Evolutionary conservation across 78 protist species (phyloP).

Genomic region (Dictyostelium brefeldianum): DNA sequence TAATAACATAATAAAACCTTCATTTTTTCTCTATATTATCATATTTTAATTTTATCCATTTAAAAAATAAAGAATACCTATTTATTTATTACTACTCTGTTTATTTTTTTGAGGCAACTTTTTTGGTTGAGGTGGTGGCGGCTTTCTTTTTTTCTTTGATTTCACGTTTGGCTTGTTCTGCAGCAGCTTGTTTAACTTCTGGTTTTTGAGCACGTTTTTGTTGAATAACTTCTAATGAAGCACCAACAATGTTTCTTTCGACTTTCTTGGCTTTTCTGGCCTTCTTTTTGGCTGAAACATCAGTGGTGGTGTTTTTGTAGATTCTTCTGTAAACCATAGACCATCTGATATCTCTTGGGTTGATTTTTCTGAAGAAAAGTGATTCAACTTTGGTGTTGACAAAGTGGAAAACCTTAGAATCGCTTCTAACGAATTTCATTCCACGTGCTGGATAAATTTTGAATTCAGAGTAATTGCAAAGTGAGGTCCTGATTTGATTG

Average conservation of each 20-base stretch:
- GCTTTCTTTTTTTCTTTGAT: constrained; percentile 86
- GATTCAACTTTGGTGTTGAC: constrained; percentile 85
- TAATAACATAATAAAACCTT: no score
- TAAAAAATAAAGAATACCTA: no score
- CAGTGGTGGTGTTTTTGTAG: constrained; percentile 79
- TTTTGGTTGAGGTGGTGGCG: constrained; percentile 49
- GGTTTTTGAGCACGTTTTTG: constrained; percentile 83
- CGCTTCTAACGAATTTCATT: constrained; percentile 13
- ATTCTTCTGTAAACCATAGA: constrained; percentile 86
- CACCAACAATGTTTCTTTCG: constrained; percentile 88
- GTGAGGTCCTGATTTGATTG: constrained; percentile 30
- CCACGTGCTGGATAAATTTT: constrained; percentile 89
- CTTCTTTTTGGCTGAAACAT: constrained; percentile 77
- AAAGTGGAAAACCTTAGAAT: constrained; percentile 85
- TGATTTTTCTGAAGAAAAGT: constrained; percentile 85
- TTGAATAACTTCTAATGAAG: constrained; percentile 89
- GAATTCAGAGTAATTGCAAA: constrained; percentile 73
- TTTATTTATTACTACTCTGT: neutral
- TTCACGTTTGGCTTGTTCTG: constrained; percentile 88
- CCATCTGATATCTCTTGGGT: constrained; percentile 91
- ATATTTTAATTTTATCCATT: no score
- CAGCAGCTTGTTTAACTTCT: constrained; percentile 83
- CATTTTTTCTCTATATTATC: no score
- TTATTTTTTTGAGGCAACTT: constrained; percentile 25
- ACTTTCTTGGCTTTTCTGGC: constrained; percentile 71